Conservation (phyloP, 1,139 yeast species). For the Zygosaccharomyces sapae region DNA sequence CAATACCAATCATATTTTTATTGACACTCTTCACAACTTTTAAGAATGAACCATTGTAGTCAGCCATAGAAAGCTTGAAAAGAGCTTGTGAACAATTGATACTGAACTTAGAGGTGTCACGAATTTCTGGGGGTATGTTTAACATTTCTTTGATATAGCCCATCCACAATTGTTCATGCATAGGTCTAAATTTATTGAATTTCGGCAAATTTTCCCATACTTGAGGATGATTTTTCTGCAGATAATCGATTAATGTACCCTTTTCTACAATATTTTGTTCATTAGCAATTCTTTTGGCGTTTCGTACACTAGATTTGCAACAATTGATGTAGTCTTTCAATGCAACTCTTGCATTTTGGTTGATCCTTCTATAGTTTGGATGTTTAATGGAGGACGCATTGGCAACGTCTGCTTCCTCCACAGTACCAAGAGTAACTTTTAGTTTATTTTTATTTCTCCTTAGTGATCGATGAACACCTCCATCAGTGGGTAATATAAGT, state of each 20-base stretch:
- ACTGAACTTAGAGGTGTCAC: constrained; percentile 19
- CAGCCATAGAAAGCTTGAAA: constrained; percentile 70
- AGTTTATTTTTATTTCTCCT: constrained; percentile 20
- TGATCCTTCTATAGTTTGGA: constrained; percentile 28
- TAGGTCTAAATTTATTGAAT: constrained; percentile 25
- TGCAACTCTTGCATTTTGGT: constrained; percentile 30
- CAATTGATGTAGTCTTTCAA: constrained; percentile 27
- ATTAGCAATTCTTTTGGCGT: constrained; percentile 22
- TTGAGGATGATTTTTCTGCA: constrained; percentile 20
- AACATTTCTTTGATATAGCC: constrained; percentile 33
- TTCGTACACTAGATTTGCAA: constrained; percentile 17
- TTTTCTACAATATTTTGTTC: constrained; percentile 17
- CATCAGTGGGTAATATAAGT: constrained; percentile 35
- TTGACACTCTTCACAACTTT: constrained; percentile 58
- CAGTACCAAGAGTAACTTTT: constrained; percentile 17
- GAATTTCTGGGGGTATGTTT: constrained; percentile 21
- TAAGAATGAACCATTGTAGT: constrained; percentile 72
- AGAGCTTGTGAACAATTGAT: constrained; percentile 35
- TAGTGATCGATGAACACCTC: constrained; percentile 27
- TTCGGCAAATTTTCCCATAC: constrained; percentile 25
- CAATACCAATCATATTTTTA: constrained; percentile 54
- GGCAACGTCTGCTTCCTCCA: constrained; percentile 5
- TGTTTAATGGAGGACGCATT: constrained; percentile 16
- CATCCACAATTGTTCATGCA: constrained; percentile 34
- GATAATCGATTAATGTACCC: constrained; percentile 14